Conservation (phyloP, 129 eudicot species). For the Glebionis coronaria region DNA sequence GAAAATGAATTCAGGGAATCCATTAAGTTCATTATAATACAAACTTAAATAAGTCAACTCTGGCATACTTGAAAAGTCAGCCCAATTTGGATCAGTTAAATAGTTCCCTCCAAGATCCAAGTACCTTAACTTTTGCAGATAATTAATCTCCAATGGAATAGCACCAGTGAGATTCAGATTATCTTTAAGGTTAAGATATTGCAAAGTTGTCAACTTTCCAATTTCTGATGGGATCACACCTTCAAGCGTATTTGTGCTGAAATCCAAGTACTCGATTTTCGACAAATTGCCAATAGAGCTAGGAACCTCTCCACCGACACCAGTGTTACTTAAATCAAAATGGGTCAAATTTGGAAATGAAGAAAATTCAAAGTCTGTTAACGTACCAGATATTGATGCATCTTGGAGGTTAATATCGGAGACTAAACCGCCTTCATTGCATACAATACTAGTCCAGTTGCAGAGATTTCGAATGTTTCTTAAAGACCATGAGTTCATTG, state of each 20-base stretch:
- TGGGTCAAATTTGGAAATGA: conserved; percentile 54
- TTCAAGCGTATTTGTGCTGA: conserved; percentile 44
- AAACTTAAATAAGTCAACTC: conserved; percentile 52
- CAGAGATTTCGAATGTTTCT: conserved; percentile 50
- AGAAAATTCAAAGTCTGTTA: conserved; percentile 40
- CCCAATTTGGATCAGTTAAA: conserved; percentile 64
- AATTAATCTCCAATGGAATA: conserved; percentile 58
- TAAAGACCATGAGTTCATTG: conserved; percentile 66
- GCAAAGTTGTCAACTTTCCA: conserved; percentile 38
- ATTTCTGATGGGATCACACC: conserved; percentile 50
- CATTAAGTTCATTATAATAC: conserved; percentile 41
- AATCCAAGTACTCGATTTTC: conserved; percentile 52
- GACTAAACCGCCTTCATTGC: conserved; percentile 41
- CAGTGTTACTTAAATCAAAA: conserved; percentile 42
- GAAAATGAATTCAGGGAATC: conserved; percentile 57
- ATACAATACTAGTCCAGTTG: conserved; percentile 67
- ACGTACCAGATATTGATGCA: conserved; percentile 43
- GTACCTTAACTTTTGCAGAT: conserved; percentile 52
- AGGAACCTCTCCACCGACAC: conserved; percentile 55
- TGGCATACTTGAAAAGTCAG: conserved; percentile 53
- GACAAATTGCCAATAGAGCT: conserved; percentile 49
- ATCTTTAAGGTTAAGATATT: conserved; percentile 35
- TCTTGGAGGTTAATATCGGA: conserved; percentile 36
- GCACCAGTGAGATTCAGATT: conserved; percentile 42
- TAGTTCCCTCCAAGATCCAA: conserved; percentile 65